Evolutionary conservation across 2,329 filamentous ascomycete species (phyloP).

Genomic region (Fusarium floridanum): DNA sequence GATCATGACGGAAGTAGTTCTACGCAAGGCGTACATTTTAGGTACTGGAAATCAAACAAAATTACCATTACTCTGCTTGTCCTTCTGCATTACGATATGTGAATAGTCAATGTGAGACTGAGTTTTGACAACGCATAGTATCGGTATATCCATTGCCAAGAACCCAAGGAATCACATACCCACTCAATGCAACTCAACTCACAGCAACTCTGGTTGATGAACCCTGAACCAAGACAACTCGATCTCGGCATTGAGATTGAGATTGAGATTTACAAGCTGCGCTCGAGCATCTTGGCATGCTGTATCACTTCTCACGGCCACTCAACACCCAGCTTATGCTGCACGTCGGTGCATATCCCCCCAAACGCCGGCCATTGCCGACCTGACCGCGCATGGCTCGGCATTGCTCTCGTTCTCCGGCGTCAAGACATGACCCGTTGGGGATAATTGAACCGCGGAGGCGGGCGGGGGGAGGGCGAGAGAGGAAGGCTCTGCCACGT

Average conservation of each 20-base stretch:
- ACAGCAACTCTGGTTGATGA: neutral
- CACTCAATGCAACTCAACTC: neutral
- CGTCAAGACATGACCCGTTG: neutral
- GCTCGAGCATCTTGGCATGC: conserved; percentile 1
- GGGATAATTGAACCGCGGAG: neutral
- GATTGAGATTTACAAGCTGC: neutral
- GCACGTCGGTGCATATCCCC: neutral
- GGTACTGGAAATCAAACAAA: conserved; percentile 34
- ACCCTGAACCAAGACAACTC: neutral
- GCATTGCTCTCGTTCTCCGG: conserved; percentile 12
- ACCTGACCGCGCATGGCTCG: conserved; percentile 15
- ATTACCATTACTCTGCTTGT: conserved; percentile 16
- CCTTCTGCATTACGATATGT: neutral
- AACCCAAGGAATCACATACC: neutral
- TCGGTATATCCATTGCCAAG: neutral
- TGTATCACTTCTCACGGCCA: conserved; percentile 1
- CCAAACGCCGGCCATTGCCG: conserved; percentile 6
- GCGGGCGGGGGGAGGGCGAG: neutral
- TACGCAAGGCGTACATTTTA: conserved; percentile 40
- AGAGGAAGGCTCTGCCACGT: conserved; percentile 20
- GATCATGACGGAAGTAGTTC: conserved; percentile 37
- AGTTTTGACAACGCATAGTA: neutral
- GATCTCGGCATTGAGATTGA: conserved; percentile 3
- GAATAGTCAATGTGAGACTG: neutral
- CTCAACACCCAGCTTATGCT: neutral